A percentile compares a stretch with the other conserved stretches of the same genome.
Conservation (phyloP, 306 rosid genomes). For the Sphenostylis stenocarpa region DNA sequence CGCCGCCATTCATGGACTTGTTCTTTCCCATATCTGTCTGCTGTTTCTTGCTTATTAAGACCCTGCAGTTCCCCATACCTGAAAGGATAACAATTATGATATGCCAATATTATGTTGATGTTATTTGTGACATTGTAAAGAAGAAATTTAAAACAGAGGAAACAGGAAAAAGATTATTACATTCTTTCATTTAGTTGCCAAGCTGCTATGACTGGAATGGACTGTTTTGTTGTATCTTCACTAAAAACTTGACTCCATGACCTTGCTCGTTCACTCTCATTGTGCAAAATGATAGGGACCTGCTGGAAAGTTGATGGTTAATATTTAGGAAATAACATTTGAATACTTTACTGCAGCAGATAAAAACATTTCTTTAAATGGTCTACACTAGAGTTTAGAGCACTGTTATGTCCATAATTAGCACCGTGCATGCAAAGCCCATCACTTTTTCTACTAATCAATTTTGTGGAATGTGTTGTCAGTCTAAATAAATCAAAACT, state of each 20-base stretch:
- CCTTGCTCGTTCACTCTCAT: constrained; percentile 86
- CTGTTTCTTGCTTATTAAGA: constrained; percentile 97
- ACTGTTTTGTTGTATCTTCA: constrained; percentile 88
- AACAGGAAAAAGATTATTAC: constrained; percentile 45
- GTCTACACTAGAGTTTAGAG: constrained; percentile 3
- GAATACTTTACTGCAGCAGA: constrained; percentile 1
- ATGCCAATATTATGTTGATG: neutral
- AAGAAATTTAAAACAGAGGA: constrained; percentile 22
- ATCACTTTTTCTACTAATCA: neutral
- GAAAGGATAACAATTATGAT: constrained; percentile 30
- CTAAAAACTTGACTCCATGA: constrained; percentile 86
- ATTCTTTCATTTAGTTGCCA: constrained; percentile 99
- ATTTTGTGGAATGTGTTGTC: neutral
- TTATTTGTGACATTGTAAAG: constrained; percentile 6
- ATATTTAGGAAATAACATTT: constrained; percentile 24
- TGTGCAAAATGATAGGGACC: constrained; percentile 87
- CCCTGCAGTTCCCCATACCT: constrained; percentile 99
- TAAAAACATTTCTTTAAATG: constrained; percentile 14
- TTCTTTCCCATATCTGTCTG: constrained; percentile 94
- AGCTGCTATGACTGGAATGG: constrained; percentile 85
- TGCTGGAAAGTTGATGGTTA: constrained; percentile 40
- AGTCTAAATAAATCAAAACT: neutral
- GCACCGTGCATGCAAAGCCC: constrained; percentile 1
- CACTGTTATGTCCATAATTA: neutral
- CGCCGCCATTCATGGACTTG: constrained; percentile 99